A percentile compares a stretch with the other conserved stretches of the same genome.
phyloP scores from a whole-genome alignment of 495 filamentous ascomycete genomes.

The Cladorrhinum samala region DNA sequence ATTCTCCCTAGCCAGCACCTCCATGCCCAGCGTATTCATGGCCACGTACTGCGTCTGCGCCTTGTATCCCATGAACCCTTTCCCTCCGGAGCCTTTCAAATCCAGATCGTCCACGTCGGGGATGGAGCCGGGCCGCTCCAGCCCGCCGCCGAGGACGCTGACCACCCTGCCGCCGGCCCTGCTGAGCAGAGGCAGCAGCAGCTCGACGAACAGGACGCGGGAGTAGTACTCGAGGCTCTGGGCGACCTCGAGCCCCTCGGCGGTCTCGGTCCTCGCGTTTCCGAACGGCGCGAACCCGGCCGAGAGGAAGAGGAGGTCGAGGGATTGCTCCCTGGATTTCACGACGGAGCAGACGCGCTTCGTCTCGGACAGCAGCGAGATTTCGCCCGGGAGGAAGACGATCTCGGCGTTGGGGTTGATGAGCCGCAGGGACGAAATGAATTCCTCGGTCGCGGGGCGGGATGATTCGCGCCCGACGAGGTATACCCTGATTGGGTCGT shows the following conservation, averaged over 20 bases:
- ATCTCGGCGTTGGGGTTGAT: constrained; percentile 32
- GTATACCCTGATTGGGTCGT: constrained; percentile 20
- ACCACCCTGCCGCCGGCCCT: constrained; percentile 24
- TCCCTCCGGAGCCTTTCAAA: constrained; percentile 27
- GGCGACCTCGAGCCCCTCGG: constrained; percentile 22
- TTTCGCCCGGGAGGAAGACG: constrained; percentile 31
- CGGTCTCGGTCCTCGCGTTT: constrained; percentile 20
- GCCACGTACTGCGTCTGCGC: constrained; percentile 13
- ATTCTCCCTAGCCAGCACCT: constrained; percentile 29
- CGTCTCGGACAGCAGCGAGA: constrained; percentile 31
- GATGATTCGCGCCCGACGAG: constrained; percentile 31
- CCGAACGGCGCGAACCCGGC: constrained; percentile 32
- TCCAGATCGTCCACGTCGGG: constrained; percentile 29
- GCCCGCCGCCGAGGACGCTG: constrained; percentile 28
- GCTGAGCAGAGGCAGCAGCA: constrained; percentile 28
- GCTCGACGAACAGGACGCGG: constrained; percentile 26
- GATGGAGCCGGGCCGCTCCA: constrained; percentile 20
- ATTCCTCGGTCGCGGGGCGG: constrained; percentile 17
- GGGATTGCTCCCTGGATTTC: constrained; percentile 20
- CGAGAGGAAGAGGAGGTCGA: constrained; percentile 35
- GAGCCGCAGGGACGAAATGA: constrained; percentile 23
- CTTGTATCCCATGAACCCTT: constrained; percentile 17
- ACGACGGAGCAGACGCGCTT: constrained; percentile 29
- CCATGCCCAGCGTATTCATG: constrained; percentile 19
- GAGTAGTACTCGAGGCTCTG: constrained; percentile 33